These are phyloP conservation scores for Rasamsonia emersonii DNA, from an alignment of 2,329 filamentous ascomycete species.

Conservation along the genomic window DNA sequence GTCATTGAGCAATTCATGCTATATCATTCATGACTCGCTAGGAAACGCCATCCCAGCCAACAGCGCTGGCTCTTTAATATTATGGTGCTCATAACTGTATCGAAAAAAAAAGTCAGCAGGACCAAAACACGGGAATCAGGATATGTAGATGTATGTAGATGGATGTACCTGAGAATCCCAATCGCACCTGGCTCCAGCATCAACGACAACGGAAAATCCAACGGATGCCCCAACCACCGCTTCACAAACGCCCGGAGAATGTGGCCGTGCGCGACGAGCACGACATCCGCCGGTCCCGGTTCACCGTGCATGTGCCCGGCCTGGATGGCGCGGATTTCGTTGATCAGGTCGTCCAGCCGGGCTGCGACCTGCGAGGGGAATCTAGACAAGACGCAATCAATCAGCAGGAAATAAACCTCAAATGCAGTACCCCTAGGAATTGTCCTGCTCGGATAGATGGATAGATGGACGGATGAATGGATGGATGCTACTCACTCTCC, in stretches of 20 bases:
- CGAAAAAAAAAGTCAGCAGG: no score
- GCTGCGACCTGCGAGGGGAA: conserved; percentile 29
- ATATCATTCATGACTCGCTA: conserved; percentile 6
- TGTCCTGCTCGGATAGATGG: not conserved
- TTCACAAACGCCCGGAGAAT: conserved; percentile 40
- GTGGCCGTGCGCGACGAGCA: conserved; percentile 36
- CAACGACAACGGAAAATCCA: conserved; percentile 34
- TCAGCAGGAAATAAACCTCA: no score
- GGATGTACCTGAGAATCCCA: conserved; percentile 30
- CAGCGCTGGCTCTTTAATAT: conserved; percentile 32
- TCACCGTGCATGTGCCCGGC: conserved; percentile 32
- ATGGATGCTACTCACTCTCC: conserved; percentile 38
- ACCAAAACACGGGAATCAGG: no score
- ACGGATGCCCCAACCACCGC: conserved; percentile 36
- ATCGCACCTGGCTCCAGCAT: conserved; percentile 39
- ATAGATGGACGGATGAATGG: not conserved
- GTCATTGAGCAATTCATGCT: not conserved
- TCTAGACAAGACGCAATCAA: conserved; percentile 12
- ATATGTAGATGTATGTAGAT: not conserved
- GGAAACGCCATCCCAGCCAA: conserved; percentile 35
- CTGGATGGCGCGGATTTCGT: conserved; percentile 33
- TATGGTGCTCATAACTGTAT: conserved; percentile 29
- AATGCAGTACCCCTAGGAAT: no score
- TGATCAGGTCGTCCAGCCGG: conserved; percentile 36
- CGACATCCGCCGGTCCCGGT: conserved; percentile 27